These are phyloP conservation scores for Lepidopterella palustris DNA, from an alignment of 495 filamentous ascomycete species.

Conservation along the genomic window DNA sequence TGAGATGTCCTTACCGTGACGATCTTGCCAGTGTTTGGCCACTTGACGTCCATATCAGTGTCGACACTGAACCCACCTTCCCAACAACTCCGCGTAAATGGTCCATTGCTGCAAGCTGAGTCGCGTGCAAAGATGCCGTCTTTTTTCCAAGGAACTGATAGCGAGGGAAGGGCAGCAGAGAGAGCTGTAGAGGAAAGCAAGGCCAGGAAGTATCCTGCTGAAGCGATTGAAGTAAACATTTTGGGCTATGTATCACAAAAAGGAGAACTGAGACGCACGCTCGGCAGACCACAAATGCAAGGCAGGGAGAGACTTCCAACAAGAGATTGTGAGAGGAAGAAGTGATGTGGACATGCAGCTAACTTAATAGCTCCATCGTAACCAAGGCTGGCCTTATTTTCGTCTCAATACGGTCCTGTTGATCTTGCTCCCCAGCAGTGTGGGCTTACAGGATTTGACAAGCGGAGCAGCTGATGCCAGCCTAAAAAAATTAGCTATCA, in stretches of 20 bases:
- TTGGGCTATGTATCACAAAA: conserved; percentile 1
- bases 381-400: conserved; percentile 4
- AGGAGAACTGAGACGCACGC: conserved; percentile 1
- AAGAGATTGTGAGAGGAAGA: background rate
- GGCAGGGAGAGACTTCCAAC: background rate
- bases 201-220: conserved; percentile 1
- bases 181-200: conserved; percentile 10
- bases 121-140: conserved; percentile 7
- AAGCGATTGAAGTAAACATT: conserved; percentile 22
- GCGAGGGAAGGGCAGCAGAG: conserved; percentile 6
- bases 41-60: conserved; percentile 25
- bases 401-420: conserved; percentile 5
- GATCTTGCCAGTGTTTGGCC: conserved; percentile 21
- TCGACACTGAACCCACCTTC: conserved; percentile 7
- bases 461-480: conserved; percentile 4
- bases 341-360: conserved; percentile 3
- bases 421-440: conserved; percentile 1
- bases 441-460: background rate
- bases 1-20: conserved; percentile 16
- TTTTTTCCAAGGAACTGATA: conserved; percentile 18
- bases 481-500: conserved; percentile 12
- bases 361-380: conserved; percentile 8
- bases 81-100: conserved; percentile 20
- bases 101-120: conserved; percentile 14
- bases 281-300: conserved; percentile 12